phyloP scores from a whole-genome alignment of 2,329 filamentous ascomycete species.

The Aspergillus brunneoviolaceus region DNA sequence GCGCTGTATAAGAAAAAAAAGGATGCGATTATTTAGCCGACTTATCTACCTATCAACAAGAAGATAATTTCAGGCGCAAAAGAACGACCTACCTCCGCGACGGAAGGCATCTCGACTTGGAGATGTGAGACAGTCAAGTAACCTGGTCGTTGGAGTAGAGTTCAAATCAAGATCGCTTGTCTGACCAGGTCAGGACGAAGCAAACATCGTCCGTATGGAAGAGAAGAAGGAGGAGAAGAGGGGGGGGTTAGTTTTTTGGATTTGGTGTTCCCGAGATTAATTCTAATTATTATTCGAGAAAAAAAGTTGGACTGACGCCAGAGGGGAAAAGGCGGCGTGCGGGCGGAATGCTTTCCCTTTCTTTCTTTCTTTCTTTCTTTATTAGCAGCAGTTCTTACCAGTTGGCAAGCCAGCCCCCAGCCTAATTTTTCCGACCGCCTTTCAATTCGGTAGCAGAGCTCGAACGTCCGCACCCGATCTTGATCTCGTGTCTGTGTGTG shows the following conservation, averaged over 20 bases:
- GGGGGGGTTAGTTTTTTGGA: neutral
- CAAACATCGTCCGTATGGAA: slow-evolving; percentile 1
- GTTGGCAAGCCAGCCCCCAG: slow-evolving; percentile 5
- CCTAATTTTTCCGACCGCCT: slow-evolving; percentile 43
- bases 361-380: neutral
- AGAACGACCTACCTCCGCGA: slow-evolving; percentile 36
- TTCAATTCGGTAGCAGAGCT: slow-evolving; percentile 30
- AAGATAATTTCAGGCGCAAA: neutral
- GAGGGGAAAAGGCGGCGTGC: slow-evolving; percentile 10
- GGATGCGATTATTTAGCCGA: neutral
- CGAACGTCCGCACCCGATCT: slow-evolving; percentile 19
- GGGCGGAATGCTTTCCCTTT: neutral
- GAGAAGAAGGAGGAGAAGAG: no score
- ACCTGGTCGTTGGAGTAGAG: neutral
- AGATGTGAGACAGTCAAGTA: slow-evolving; percentile 11
- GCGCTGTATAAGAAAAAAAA: slow-evolving; percentile 28
- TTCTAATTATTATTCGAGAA: slow-evolving; percentile 10
- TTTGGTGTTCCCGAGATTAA: neutral
- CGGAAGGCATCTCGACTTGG: slow-evolving; percentile 34
- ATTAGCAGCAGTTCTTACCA: no score
- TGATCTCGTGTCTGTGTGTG: slow-evolving; percentile 1
- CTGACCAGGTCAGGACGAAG: slow-evolving; percentile 3
- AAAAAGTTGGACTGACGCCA: slow-evolving; percentile 16
- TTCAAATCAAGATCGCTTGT: neutral
- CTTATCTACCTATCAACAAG: neutral